Evolutionary conservation across 345 rosid genomes (phyloP).

Genomic region (Camelina sativa): DNA sequence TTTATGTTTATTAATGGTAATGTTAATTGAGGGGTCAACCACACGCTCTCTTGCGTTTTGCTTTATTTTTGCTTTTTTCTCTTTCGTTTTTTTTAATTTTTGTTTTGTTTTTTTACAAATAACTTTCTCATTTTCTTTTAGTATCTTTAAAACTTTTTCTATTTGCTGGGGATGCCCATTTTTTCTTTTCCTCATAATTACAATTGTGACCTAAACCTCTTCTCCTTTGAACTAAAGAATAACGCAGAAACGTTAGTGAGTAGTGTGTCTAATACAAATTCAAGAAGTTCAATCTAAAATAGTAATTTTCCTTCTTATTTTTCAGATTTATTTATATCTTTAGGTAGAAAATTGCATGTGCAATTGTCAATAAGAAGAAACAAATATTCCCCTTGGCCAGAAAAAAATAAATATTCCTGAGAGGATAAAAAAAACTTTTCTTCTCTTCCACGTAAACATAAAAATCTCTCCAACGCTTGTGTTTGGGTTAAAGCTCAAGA

Average conservation of each 20-base stretch:
- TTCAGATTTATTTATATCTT: background rate
- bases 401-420: background rate
- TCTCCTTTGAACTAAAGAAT: background rate
- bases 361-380: constrained; percentile 28
- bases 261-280: background rate
- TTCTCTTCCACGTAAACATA: constrained; percentile 40
- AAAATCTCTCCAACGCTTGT: constrained; percentile 25
- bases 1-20: constrained; percentile 26
- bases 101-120: constrained; percentile 6
- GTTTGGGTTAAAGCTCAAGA: constrained; percentile 32
- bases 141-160: constrained; percentile 18
- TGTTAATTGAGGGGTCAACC: constrained; percentile 18
- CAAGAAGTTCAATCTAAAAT: background rate
- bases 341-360: background rate
- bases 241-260: background rate
- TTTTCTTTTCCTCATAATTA: background rate
- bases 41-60: constrained; percentile 38
- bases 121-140: constrained; percentile 21
- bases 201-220: background rate
- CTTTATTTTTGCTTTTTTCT: constrained; percentile 28
- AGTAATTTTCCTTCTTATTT: background rate
- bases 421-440: constrained; percentile 20
- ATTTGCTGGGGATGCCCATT: constrained; percentile 5
- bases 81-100: constrained; percentile 3
- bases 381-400: constrained; percentile 33